Evolutionary conservation across 352 stramenopile species (phyloP), one percentile per base, ranked within the genome.

Genomic region (Saprolegnia parasitica): DNA sequence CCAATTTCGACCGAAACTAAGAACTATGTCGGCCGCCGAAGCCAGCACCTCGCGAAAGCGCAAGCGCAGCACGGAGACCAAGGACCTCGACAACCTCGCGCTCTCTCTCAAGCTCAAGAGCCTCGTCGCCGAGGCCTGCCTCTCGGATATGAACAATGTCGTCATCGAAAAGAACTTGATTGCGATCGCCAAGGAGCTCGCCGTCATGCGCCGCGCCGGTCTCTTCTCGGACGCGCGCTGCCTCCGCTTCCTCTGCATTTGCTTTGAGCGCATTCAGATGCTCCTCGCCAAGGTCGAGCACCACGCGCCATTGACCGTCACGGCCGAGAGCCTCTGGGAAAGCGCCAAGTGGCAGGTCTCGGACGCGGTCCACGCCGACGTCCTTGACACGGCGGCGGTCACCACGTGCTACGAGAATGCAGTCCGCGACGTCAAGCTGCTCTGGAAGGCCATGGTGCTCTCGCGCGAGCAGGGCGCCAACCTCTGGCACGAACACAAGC

Each of bases 131-230:
- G 86, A 94, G 61, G 84, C 86, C 24, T 92, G 83, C 79, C 80
- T 85, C 24, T 92, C 81, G 4, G 83, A 94, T 75, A 89, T 91
- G 82, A 94, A 94, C 76, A 89, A 76, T 67, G 81, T 94, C 60
- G 86, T 94, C 29, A 92, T 94, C 73, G 86, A 94, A 68, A 83
- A 85, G 56, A 92, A 91, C 63, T 76, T 94, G 11, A 91, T 92
- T 58, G 72, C 78, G 21, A 88, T 92, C 63, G 86, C 86, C 56
- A 91, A 91, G 68, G 86, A 94, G 67, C 76, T 94, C 32, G 86
- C 86, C 32, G 80, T 89, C 24, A 70, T 94, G n/a, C 84, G 85
- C 58, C 76, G 84, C 32, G 81, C 89, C 73, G 86, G 86, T 60
- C 75, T 91, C 29, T 89, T 90, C 74, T 79, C 90, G 32, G 76